Percentiles rank a stretch among this genome's conserved stretches.
phyloP scores from a whole-genome alignment of 768 basidiomycete genomes.

The Polyporus arcularius region DNA sequence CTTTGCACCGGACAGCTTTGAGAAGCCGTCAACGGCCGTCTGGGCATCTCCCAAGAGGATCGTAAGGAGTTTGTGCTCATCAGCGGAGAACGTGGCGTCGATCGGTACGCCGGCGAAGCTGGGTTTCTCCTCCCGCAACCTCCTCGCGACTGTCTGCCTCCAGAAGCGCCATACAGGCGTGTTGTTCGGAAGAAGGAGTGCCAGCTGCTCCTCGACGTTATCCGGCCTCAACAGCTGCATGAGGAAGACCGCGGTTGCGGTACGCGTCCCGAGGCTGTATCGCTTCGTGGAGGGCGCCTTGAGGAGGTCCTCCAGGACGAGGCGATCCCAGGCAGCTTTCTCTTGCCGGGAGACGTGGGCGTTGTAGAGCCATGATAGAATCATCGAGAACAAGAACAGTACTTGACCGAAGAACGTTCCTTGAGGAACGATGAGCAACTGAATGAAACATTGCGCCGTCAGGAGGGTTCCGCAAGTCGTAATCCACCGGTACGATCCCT shows the following conservation, averaged over 20 bases:
- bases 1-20: background rate
- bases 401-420: slow-evolving; percentile 12
- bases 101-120: background rate
- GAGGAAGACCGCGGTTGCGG: background rate
- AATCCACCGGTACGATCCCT: background rate
- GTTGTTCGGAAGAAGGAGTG: slow-evolving; percentile 1
- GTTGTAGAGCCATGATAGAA: slow-evolving; percentile 15
- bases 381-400: slow-evolving; percentile 15
- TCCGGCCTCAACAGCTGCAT: background rate
- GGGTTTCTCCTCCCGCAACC: background rate
- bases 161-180: slow-evolving; percentile 1
- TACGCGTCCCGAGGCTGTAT: slow-evolving; percentile 5
- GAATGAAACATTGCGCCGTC: slow-evolving; percentile 11
- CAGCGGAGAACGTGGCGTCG: background rate
- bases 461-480: background rate
- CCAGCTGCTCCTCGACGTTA: slow-evolving; percentile 1
- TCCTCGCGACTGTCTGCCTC: background rate
- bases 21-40: background rate
- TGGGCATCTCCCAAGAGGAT: background rate
- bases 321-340: slow-evolving; percentile 4
- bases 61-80: background rate
- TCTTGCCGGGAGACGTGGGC: slow-evolving; percentile 1
- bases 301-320: slow-evolving; percentile 9
- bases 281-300: background rate
- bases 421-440: slow-evolving; percentile 17